Evolutionary conservation across 2,329 filamentous ascomycete species (phyloP), one percentile per base, ranked within the genome.

Genomic region (Nigrospora oryzae): DNA sequence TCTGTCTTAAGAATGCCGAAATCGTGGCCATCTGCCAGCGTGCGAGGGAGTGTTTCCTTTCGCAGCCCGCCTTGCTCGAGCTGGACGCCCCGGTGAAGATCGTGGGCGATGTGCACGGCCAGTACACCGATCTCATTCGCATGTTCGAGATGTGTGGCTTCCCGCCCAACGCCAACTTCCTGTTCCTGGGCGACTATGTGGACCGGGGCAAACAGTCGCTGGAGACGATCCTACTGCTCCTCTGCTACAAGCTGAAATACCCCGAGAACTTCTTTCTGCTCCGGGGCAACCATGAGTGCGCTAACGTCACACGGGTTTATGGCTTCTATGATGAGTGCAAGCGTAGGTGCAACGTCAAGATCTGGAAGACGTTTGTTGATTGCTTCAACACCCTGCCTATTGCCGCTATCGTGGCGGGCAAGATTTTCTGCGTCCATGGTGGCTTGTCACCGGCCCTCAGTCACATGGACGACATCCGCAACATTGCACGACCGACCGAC

Each of bases 61-160:
- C 86, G 5, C 93, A 98, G 61, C 93, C 93, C 4, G 89, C 93
- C 2, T 73, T 98, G 19, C 69, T 98, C 46, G 93, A 98, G 66
- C 77, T 98, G 38, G 85, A 91, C 51, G 88, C 93, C 5, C 91
- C 93, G 0, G 93, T 98, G 59, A 98, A 98, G 70, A 94, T 98
- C 57, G 93, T 97, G 28, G 91, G 91, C 42, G 91, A 97, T 62
- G 89, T 97, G 13, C 91, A 97, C 62, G 91, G 91, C 42, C 91
- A 97, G 65, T 97, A 95, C 64, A 95, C 89, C 11, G 91, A 97
- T 64, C 71, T 97, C 42, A 94, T 97, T 58, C 83, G 91, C 51
- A 88, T 97, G 78, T 97, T 97, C 59, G 91, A 97, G 65, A 96
- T 96, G 90, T 96, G 91, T 61, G 91, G 91, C 5, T 97, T 96